Base-by-base conservation (phyloP, 2,329 filamentous ascomycete genomes). In the Talaromyces sp. region DNA sequence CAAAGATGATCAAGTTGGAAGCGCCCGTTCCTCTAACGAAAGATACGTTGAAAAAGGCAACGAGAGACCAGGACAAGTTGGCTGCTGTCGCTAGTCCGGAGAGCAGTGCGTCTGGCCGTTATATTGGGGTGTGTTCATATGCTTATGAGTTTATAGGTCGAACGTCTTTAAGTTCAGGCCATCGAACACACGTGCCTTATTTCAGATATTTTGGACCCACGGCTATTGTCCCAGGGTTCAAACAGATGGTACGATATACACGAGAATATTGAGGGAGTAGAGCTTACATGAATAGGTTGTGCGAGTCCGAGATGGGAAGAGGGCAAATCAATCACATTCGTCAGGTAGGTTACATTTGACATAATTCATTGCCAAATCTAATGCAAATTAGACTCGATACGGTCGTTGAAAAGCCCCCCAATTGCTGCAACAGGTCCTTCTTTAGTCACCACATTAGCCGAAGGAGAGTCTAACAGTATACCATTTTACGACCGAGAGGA, bases 201-300 rank as follows among this genome's bases (percentile, higher is more conserved):
- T 96, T 96, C 72, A 84, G 93, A 66, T 96, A 95, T 77, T 95
- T 96, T 74, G 93, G 92, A 0, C 91, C 92, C 0, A 96, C 93
- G 0, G 93, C 92, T 67, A 96, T 96, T 72, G 91, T 95, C 61
- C 92, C 92, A 1, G 92, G 92, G 24, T 96, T 93, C 79, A 96
- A 96, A 77, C 92, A 96, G 76, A 96, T 96, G 91, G 91, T 96
- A 31, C 22, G 70, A 19, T 37, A n/a, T 39, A n/a, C 8, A 52
- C 8, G 33, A 35, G 16, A 24, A 3, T 39, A 50, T 8, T 37
- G 3, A 50, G 22, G 14, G 54, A n/a, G 39, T n/a, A 22, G 37
- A 43, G 59, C 72, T 75, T 62, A 75, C 64, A 6, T n/a, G n/a
- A 47, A 90, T 56, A 78, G 77, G 74, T 79, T 63, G 77, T 79